These are phyloP conservation scores for Diplodia mutila DNA, from an alignment of 2,329 filamentous ascomycete species.

Conservation along the genomic window DNA sequence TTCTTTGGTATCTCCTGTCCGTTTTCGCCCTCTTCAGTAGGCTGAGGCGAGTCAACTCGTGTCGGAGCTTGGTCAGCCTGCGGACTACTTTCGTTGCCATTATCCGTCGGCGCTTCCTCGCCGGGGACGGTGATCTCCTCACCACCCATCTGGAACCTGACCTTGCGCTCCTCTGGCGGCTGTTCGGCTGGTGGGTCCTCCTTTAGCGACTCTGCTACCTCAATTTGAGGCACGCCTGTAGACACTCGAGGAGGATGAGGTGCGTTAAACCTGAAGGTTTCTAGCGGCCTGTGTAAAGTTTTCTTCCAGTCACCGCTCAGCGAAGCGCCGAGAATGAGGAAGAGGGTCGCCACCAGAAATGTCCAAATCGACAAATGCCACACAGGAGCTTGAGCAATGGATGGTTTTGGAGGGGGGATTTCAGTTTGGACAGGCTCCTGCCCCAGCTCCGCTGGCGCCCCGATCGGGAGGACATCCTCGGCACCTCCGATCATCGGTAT, in stretches of 20 bases:
- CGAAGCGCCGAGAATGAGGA: constrained; percentile 22
- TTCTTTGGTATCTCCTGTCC: constrained; percentile 43
- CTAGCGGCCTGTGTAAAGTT: constrained; percentile 35
- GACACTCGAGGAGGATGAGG: constrained; percentile 28
- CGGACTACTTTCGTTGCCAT: not conserved
- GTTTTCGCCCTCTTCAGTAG: constrained; percentile 29
- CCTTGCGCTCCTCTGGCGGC: constrained; percentile 20
- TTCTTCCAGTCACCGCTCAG: constrained; percentile 22
- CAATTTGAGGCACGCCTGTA: constrained; percentile 7
- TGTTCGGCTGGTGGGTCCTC: not conserved
- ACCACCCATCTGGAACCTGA: constrained; percentile 25
- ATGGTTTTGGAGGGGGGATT: constrained; percentile 27
- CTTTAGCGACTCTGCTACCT: not conserved
- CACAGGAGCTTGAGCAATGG: constrained; percentile 7
- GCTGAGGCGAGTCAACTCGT: constrained; percentile 26
- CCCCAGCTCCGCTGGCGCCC: constrained; percentile 30
- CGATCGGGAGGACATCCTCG: constrained; percentile 28
- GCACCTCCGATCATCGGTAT: constrained; percentile 22
- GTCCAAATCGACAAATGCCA: constrained; percentile 17
- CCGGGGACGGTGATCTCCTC: constrained; percentile 22
- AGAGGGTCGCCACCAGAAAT: constrained; percentile 23
- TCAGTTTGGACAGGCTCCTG: constrained; percentile 18
- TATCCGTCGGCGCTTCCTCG: not conserved
- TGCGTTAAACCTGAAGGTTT: constrained; percentile 40
- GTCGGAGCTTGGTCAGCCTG: not conserved